Conservation (phyloP, 495 filamentous ascomycete genomes). For the Neurospora sublineolata region DNA sequence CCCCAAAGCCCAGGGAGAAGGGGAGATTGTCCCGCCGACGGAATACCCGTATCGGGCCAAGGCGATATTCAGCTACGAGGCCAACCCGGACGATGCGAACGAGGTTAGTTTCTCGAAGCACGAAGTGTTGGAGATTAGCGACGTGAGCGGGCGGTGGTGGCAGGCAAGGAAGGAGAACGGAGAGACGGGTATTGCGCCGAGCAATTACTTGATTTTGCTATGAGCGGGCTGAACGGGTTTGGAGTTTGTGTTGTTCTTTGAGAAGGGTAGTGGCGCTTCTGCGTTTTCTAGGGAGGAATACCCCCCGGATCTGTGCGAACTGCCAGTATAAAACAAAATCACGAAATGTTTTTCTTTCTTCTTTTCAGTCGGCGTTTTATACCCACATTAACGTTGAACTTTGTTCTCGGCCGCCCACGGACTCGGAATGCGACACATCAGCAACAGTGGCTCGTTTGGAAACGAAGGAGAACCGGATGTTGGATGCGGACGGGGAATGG, state of each 20-base stretch:
- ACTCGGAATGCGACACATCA: neutral
- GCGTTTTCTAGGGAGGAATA: no score
- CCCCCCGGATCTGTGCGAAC: neutral
- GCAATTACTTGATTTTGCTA: constrained; percentile 95
- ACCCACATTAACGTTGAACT: neutral
- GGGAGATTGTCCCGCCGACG: constrained; percentile 66
- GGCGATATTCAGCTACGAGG: constrained; percentile 97
- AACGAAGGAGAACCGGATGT: neutral
- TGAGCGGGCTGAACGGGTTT: constrained; percentile 32
- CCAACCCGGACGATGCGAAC: constrained; percentile 91
- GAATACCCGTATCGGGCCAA: constrained; percentile 97
- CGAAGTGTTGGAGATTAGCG: constrained; percentile 91
- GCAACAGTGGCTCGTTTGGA: neutral
- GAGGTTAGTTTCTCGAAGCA: constrained; percentile 96
- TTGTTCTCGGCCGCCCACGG: neutral
- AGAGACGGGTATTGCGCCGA: constrained; percentile 93
- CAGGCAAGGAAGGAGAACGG: constrained; percentile 91
- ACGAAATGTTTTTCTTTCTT: neutral
- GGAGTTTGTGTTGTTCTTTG: neutral
- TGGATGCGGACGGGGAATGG: neutral
- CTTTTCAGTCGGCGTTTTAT: neutral
- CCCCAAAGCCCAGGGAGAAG: constrained; percentile 27
- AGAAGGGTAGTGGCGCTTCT: no score
- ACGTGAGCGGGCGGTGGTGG: constrained; percentile 98
- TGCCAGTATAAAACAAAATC: neutral